Base-by-base conservation (phyloP, 2,329 filamentous ascomycete species). In the Fusarium subtropicale region DNA sequence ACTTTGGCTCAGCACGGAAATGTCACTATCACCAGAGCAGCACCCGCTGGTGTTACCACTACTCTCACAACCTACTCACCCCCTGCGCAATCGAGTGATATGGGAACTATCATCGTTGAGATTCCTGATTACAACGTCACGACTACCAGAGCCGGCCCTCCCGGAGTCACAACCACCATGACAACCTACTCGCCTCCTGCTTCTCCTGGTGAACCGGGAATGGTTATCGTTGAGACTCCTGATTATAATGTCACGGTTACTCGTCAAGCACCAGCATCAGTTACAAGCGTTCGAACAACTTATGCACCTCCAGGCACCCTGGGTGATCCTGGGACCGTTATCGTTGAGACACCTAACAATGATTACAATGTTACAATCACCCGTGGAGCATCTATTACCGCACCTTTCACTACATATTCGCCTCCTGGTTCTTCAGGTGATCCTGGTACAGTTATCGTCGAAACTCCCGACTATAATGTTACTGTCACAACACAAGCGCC, bases 191-290 rank as follows among this genome's bases (percentile, higher is more conserved):
- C 45, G 8, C 63, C 67, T 18, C 66, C 67, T 16, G 67, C 54
- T n/a, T 53, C 57, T 9, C 33, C 42, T 3, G 67, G 66, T 3
- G 67, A 64, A 7, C 67, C 67, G 9, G 67, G 67, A 11, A 70
- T 66, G 11, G 28, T 69, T 7, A 70, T 69, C 7, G 22, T 69
- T 5, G 62, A 69, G 39, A 69, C 54, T 4, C 66, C 66, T 11
- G 66, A 69, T 39, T 69, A 66, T 3, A 69, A 69, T 13, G 61
- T 69, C 7, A 69, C 66, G 15, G 52, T 68, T 11, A 68, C 65
- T 7, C 33, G 54, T 4, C 34, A 64, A 16, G 65, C 53, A 2
- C 62, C 64, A 10, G 54, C 50, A 10, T 65, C 59, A 13, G 41
- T 68, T 3, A 68, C 65, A 6, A 64, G 38, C 12, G 54, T 47